Percentiles rank a stretch among this genome's conserved stretches.
Evolutionary conservation across 1,139 yeast genomes (phyloP).

Genomic region (Nakaseomyces glabratus): DNA sequence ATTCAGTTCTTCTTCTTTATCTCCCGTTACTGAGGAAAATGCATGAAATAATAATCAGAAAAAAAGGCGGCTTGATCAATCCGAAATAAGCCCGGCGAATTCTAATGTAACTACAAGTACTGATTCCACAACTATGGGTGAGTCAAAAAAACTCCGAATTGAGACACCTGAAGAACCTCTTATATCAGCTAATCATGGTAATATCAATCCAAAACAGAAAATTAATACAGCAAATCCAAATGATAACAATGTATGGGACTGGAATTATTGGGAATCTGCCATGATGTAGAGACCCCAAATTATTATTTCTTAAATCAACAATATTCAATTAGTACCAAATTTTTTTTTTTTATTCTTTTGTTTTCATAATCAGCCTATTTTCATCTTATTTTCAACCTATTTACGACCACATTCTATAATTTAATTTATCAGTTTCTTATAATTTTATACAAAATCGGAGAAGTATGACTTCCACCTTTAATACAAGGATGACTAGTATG

Average conservation of each 20-base stretch:
- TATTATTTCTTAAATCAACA: background rate
- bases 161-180: conserved; percentile 31
- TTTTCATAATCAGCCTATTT: background rate
- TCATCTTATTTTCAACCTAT: background rate
- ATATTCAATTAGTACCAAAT: background rate
- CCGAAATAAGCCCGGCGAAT: conserved; percentile 24
- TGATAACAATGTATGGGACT: conserved; percentile 25
- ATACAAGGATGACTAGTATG: no score
- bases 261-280: conserved; percentile 25
- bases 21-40: conserved; percentile 4
- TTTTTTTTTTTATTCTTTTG: conserved; percentile 6
- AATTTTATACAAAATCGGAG: no score
- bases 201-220: conserved; percentile 54
- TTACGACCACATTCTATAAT: background rate
- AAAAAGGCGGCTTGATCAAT: conserved; percentile 26
- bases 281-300: background rate
- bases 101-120: conserved; percentile 19
- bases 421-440: no score
- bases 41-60: conserved; percentile 9
- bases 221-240: conserved; percentile 54
- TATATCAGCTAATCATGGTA: conserved; percentile 12
- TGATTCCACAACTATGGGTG: conserved; percentile 21
- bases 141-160: conserved; percentile 29
- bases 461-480: no score
- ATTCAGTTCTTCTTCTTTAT: conserved; percentile 8